Evolutionary conservation across 1,284 basidiomycete genomes (phyloP), one percentile per base, ranked within the genome.

Genomic region (Marasmius fiardii): DNA sequence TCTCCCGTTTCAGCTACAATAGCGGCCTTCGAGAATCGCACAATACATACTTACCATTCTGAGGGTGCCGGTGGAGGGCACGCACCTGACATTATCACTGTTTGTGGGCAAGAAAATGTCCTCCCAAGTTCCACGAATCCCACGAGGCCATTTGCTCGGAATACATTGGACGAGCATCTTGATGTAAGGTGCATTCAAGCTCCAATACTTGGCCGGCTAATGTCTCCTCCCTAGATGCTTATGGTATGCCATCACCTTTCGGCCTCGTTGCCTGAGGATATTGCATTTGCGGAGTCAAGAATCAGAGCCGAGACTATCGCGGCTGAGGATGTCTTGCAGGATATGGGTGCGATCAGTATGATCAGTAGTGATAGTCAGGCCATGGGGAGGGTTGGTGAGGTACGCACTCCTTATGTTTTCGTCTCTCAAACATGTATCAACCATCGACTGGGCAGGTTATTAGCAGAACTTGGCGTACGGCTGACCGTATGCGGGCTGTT

Each of bases 41-140:
- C 95, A 0, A 98, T 99, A 58, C 96, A 99, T 68, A 97, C 95
- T n/a, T 98, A 97, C 68, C 95, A 98, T 66, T 94, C 86, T 0
- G 95, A 97, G 74, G 95, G 95, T 43, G 94, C 94, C 50, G 93
- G 90, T 55, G 96, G 96, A 23, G 96, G 97, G 2, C 96, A 98
- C 68, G 96, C 96, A 2, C 97, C 97, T 0, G 97, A 99, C 66
- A 98, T 99, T 70, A 97, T 99, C 67, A 88, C 93, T 14, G 95
- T 98, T 21, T 96, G 94, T 62, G 93, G 92, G 39, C 83, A 88
- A 33, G 74, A 86, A 2, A 97, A 99, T 60, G 94, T 99, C 1
- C 75, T 99, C n/a, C 97, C 97, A 0, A 94, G 91, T 7, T 98
- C 96, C 4, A 99, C 97, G 3, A 99, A 97, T 68, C 97, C 97